A percentile compares a stretch with the other conserved stretches of the same genome.
Conservation (phyloP, 192 early-diverging fungal species). For the Coemansia guatemalensis region DNA sequence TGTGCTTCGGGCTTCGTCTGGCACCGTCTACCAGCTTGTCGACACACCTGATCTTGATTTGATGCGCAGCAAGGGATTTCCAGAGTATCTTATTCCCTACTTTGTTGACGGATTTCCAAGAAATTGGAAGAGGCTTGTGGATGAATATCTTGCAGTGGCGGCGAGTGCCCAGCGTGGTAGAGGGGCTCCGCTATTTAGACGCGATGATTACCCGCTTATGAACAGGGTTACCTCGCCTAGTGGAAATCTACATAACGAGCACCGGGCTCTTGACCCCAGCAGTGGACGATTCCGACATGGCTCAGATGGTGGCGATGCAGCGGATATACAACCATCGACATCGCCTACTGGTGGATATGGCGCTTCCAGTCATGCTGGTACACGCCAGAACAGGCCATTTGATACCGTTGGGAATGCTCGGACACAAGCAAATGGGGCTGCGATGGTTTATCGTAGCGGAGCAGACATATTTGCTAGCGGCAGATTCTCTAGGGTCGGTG, state of each 20-base stretch:
- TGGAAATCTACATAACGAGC: not conserved
- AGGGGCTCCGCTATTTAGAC: not conserved
- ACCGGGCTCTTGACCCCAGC: not conserved
- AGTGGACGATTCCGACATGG: not conserved
- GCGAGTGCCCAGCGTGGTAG: not conserved
- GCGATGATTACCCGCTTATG: conserved; percentile 6
- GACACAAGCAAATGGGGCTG: not conserved
- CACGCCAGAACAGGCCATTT: not conserved
- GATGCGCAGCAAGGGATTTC: conserved; percentile 40
- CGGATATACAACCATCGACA: not conserved
- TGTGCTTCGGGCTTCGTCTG: conserved; percentile 20
- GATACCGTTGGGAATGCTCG: not conserved
- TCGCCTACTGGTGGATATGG: conserved; percentile 3
- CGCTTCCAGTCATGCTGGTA: not conserved
- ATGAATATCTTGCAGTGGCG: conserved; percentile 7
- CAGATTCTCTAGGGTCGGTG: conserved; percentile 15
- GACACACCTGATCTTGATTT: conserved; percentile 21
- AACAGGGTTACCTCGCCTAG: not conserved
- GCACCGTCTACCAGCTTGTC: conserved; percentile 29
- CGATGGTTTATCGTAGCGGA: conserved; percentile 37
- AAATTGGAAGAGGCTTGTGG: conserved; percentile 31
- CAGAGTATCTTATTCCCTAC: conserved; percentile 20
- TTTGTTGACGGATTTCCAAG: conserved; percentile 36
- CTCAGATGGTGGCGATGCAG: not conserved
- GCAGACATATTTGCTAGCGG: conserved; percentile 19